Percentiles rank a stretch among this genome's conserved stretches.
These are phyloP conservation scores for Salix caprea DNA, from an alignment of 345 rosid species.

Conservation along the genomic window DNA sequence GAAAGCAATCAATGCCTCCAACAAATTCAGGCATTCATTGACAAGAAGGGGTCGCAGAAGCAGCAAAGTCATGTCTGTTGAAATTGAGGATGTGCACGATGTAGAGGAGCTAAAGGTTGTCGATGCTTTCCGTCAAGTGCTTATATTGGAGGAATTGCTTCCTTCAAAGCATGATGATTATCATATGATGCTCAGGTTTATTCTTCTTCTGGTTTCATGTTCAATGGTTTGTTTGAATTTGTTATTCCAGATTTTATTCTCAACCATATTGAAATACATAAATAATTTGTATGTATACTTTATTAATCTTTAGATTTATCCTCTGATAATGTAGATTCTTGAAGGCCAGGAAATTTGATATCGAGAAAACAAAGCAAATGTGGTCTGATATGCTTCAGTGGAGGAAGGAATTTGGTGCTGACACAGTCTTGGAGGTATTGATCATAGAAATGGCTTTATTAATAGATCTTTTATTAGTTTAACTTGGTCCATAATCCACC, in stretches of 20 bases:
- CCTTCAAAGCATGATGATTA: slow-evolving; percentile 83
- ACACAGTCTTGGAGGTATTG: slow-evolving; percentile 63
- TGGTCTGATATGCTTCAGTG: slow-evolving; percentile 89
- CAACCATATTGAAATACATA: neutral
- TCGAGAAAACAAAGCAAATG: slow-evolving; percentile 88
- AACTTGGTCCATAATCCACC: neutral
- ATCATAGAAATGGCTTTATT: neutral
- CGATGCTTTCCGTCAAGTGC: slow-evolving; percentile 75
- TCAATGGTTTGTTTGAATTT: neutral
- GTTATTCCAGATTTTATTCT: neutral
- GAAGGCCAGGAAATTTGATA: slow-evolving; percentile 89
- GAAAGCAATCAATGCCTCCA: slow-evolving; percentile 60
- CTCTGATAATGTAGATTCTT: slow-evolving; percentile 49
- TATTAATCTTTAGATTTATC: slow-evolving; percentile 4
- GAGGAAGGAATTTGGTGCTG: slow-evolving; percentile 86
- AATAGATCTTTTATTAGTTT: neutral
- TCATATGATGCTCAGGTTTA: slow-evolving; percentile 82
- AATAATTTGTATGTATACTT: neutral
- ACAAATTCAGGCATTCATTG: slow-evolving; percentile 71
- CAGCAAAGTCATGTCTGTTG: slow-evolving; percentile 63
- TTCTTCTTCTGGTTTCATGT: neutral
- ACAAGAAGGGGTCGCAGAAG: slow-evolving; percentile 61
- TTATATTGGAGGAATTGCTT: slow-evolving; percentile 68
- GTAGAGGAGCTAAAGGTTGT: slow-evolving; percentile 70
- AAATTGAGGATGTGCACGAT: slow-evolving; percentile 68